Conservation (phyloP, 768 basidiomycete species). For the Tulasnella sp. region DNA sequence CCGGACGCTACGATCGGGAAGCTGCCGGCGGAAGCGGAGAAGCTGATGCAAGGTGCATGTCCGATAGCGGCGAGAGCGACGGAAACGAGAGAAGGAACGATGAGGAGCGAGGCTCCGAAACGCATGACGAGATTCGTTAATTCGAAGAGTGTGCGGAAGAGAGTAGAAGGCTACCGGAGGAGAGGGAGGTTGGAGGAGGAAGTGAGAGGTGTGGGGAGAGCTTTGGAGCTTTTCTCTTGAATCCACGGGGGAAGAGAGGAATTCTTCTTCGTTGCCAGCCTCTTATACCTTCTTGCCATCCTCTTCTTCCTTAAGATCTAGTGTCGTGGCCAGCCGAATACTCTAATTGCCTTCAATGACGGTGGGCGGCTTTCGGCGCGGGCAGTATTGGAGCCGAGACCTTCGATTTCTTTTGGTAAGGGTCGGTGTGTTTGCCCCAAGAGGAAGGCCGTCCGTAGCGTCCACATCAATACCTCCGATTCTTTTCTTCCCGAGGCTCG, state of each 20-base stretch:
- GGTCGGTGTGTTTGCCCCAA: not conserved
- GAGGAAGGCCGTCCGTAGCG: not conserved
- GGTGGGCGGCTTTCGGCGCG: not conserved
- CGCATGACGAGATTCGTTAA: not conserved
- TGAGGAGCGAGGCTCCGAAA: not conserved
- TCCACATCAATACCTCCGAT: not conserved
- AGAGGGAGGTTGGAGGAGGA: not conserved
- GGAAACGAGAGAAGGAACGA: constrained; percentile 14
- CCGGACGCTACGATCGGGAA: constrained; percentile 28
- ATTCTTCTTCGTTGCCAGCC: not conserved
- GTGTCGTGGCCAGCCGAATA: not conserved
- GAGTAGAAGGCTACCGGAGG: not conserved
- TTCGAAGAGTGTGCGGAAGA: constrained; percentile 2
- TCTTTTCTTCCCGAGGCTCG: constrained; percentile 7
- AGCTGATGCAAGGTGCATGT: constrained; percentile 25
- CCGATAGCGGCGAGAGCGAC: constrained; percentile 27
- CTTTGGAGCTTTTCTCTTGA: constrained; percentile 11
- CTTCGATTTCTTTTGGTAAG: not conserved
- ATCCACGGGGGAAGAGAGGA: not conserved
- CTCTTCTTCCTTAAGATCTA: not conserved
- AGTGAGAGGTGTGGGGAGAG: not conserved
- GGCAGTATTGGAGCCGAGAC: not conserved
- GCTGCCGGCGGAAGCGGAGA: constrained; percentile 1
- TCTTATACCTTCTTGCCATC: constrained; percentile 5
- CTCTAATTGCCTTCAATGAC: not conserved